Base-by-base conservation (phyloP, 345 rosid genomes). In the Trapa incisa region DNA sequence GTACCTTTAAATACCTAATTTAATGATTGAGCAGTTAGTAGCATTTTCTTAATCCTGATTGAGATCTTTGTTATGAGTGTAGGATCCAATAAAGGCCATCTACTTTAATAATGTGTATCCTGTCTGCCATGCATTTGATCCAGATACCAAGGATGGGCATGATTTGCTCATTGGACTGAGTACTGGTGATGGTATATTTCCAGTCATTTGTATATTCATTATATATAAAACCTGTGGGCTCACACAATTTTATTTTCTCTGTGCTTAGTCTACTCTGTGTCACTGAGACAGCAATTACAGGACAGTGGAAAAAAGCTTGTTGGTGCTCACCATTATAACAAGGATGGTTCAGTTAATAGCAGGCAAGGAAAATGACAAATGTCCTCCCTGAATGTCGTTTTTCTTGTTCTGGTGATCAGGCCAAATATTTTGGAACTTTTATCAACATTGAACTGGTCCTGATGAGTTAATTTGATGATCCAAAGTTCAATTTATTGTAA, bases 11-110 rank as follows among this genome's bases (percentile, higher is more conserved):
- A 6, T 60, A 66, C 5, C 0, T 48, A 48, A 70, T 77, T 71
- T 52, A 53, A 62, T 73, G 64, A 56, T n/a, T 9, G 41, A 58
- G 37, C 17, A 64, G 12, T 39, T 41, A 60, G 38, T 16, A 57
- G 35, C 37, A n/a, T 4, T 54, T 36, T 15, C 60, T 57, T 29
- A 5, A 47, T 70, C 56, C 74, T 70, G 67, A 52, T 70, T 74
- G 65, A 62, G 68, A 67, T 63, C 60, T 70, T 58, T 72, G 57
- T 42, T 68, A 68, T 75, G 75, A 38, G 71, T 84, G 78, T 75
- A 95, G 99, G 99, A 95, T 80, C 97, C 99, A 6, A 84, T 95
- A 74, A 95, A 95, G 83, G 85, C 99, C 67, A 88, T 95, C 77
- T 96, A 92, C 80, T 91, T 95, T 76, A 88, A 92, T 78, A 95